Evolutionary conservation across 331 rosid genomes (phyloP), one percentile per base, ranked within the genome.

Genomic region (Ulmus americana): DNA sequence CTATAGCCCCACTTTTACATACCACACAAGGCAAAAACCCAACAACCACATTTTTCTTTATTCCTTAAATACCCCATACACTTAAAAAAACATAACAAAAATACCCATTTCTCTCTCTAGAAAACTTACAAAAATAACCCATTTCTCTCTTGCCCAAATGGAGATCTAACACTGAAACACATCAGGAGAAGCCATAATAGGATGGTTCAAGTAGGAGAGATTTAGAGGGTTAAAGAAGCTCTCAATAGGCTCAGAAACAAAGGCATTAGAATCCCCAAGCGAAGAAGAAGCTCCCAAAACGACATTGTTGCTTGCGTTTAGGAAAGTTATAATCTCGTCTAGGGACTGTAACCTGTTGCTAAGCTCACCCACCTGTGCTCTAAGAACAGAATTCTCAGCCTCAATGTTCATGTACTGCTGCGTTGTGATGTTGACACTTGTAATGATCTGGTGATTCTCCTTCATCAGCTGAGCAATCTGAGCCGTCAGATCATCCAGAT

Each of bases 321-420:
- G 39, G 59, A 63, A 76, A 0, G 45, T 57, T 44, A 78, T 55
- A 15, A 92, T 89, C 65, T 92, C 98, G 9, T 77, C 73, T 51
- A 89, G 61, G 6, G 98, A 87, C 49, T 87, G 85, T 15, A 92
- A 45, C 45, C 98, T 78, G 70, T 78, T 52, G 63, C 76, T 76
- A 0, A 92, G 78, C 59, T 92, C 98, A 6, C 71, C 70, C 61
- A 73, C 72, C 62, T 92, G 98, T 56, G 98, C 97, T 63, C 83
- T 77, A 45, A 92, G 81, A 8, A 92, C 82, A 0, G 97, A 89
- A 38, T 92, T 92, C 5, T 87, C 97, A 12, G 95, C 62, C 70
- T 92, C 98, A 3, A 89, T 72, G 57, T 70, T 69, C 74, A 80
- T 18, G 72, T 54, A 89, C 55, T 82, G 83, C 53, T 87, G 91